A percentile compares a stretch with the other conserved stretches of the same genome.
phyloP scores from a whole-genome alignment of 2,329 filamentous ascomycete genomes.

The Fonsecaea nubica region DNA sequence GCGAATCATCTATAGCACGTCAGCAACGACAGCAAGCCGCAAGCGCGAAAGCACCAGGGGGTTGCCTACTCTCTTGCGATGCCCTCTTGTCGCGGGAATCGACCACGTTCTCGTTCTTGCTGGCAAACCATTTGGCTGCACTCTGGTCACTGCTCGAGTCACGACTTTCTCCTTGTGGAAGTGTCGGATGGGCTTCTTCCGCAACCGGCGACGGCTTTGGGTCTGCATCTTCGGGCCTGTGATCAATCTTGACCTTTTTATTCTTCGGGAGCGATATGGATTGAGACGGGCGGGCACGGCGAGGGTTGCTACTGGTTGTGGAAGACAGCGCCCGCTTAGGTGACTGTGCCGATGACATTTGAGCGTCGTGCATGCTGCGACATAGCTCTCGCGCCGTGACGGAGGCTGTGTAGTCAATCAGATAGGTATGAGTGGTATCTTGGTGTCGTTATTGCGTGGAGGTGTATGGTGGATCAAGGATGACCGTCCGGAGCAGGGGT shows the following conservation, averaged over 20 bases:
- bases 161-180: slow-evolving; percentile 19
- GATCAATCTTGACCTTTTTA: slow-evolving; percentile 33
- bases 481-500: neutral
- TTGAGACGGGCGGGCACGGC: slow-evolving; percentile 27
- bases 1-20: slow-evolving; percentile 45
- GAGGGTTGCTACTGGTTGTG: slow-evolving; percentile 18
- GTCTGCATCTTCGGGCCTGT: slow-evolving; percentile 13
- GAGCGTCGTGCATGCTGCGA: slow-evolving; percentile 29
- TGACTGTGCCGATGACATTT: slow-evolving; percentile 22
- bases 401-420: neutral
- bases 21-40: slow-evolving; percentile 11
- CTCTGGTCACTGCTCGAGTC: slow-evolving; percentile 38
- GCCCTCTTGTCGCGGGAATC: slow-evolving; percentile 15
- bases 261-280: slow-evolving; percentile 31
- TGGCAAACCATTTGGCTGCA: slow-evolving; percentile 38
- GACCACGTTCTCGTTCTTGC: slow-evolving; percentile 35
- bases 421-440: neutral
- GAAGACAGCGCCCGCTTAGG: slow-evolving; percentile 30
- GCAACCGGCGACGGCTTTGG: neutral
- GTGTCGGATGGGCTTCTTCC: neutral
- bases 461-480: neutral
- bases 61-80: slow-evolving; percentile 20
- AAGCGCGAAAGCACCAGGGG: neutral
- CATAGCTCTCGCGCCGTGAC: slow-evolving; percentile 27
- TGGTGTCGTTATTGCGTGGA: neutral